Evolutionary conservation across 176 grass and related monocot species (phyloP), one percentile per base, ranked within the genome.

Genomic region (Carex pumila): DNA sequence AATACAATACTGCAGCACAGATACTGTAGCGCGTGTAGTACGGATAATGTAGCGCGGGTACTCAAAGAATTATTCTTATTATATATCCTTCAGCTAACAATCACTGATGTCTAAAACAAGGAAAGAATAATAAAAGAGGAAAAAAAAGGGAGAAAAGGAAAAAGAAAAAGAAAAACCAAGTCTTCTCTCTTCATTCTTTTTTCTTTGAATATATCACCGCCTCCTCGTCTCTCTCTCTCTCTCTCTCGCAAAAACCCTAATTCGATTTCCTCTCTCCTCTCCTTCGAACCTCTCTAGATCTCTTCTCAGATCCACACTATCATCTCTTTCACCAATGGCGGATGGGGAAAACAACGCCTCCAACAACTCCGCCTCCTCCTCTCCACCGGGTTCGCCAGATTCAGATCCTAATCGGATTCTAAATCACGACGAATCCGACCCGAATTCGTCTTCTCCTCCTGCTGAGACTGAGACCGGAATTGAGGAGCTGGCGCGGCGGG

Each of bases 401-500:
- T 65, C 61, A 6, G 32, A 78, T 45, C 49, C 39, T 2, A 81
- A 47, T 62, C 57, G 10, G 61, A 43, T 18, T 12, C 9, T 80
- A 22, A 18, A 17, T 10, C 60, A 29, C 80, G 62, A 14, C 49
- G 61, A 43, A 30, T 41, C 61, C n/a, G 59, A 36, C 21, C 59
- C 60, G 18, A 82, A 47, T 63, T 74, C 71, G 18, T 52, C 45
- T 1, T 78, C 61, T 63, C 75, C 12, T 32, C 78, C 55, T 49
- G 62, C 61, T 70, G 79, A 72, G 65, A 56, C 84, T 77, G 87
- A 91, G 21, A 57, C 86, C 55, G 88, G 85, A 49, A 99, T 95
- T 65, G 91, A 95, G 83, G 86, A 82, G 74, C 85, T 99, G 65
- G 88, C 91, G 21, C 85, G 96, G 85, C 80, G 86, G 69, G 84